Evolutionary conservation across 441 rosid species (phyloP).

Genomic region (Euphorbia celastroides): DNA sequence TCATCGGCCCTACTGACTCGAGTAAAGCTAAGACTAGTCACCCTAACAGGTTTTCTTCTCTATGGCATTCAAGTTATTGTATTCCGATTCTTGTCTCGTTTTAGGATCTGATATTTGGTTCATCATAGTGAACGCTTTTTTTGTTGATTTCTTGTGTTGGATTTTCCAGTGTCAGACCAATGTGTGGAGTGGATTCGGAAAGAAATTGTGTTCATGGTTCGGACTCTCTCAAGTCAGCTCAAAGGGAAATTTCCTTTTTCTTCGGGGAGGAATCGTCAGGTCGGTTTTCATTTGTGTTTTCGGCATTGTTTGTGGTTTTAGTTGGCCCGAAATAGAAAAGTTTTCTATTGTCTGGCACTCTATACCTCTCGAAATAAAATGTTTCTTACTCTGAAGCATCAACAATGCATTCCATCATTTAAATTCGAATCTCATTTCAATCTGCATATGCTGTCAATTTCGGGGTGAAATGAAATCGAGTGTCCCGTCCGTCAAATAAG

Average conservation of each 20-base stretch:
- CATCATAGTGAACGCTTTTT: not conserved
- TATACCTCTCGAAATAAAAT: not conserved
- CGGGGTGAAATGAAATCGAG: not conserved
- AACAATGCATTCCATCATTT: not conserved
- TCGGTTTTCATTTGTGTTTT: conserved; percentile 14
- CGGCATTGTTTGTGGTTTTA: not conserved
- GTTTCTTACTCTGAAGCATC: not conserved
- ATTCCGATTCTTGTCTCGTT: not conserved
- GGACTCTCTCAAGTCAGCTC: conserved; percentile 64
- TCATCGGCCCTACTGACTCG: conserved; percentile 82
- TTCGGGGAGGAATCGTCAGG: conserved; percentile 44
- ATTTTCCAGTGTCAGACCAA: conserved; percentile 61
- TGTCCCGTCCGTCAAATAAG: not conserved
- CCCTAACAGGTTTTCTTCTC: conserved; percentile 54
- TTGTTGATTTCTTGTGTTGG: conserved; percentile 14
- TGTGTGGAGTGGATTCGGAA: conserved; percentile 61
- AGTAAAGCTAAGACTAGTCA: conserved; percentile 59
- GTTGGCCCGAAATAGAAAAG: not conserved
- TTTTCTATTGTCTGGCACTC: not conserved
- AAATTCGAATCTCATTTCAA: not conserved
- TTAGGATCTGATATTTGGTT: not conserved
- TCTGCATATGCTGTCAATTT: not conserved
- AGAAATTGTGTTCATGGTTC: conserved; percentile 83
- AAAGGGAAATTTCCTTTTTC: conserved; percentile 77
- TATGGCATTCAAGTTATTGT: not conserved